These are phyloP conservation scores for Mariannaea elegans DNA, from an alignment of 2,329 filamentous ascomycete species.

Conservation along the genomic window DNA sequence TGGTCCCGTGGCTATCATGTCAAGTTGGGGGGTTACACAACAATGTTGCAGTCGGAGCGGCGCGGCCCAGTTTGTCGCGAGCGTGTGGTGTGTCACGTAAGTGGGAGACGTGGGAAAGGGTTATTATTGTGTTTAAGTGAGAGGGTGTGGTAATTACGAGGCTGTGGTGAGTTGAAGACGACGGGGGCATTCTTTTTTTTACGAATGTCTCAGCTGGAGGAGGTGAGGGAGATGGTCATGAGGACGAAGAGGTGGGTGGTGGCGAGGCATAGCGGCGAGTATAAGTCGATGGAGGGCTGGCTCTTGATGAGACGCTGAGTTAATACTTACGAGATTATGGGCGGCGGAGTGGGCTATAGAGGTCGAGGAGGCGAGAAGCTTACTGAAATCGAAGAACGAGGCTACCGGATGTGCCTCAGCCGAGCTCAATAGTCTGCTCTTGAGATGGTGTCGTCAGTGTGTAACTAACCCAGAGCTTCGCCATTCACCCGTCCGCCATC, in stretches of 20 bases:
- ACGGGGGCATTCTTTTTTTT: not conserved
- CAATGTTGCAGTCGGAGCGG: conserved; percentile 21
- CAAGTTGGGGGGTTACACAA: conserved; percentile 16
- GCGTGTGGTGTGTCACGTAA: not conserved
- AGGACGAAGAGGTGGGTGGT: not conserved
- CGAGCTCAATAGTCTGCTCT: not conserved
- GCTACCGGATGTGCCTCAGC: conserved; percentile 1
- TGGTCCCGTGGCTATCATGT: not conserved
- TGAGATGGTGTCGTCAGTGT: not conserved
- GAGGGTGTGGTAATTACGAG: not conserved
- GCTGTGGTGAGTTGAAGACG: not conserved
- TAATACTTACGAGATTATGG: not conserved
- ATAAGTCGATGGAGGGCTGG: not conserved
- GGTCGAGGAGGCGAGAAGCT: not conserved
- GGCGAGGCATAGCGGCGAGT: not conserved
- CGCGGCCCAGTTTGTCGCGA: conserved; percentile 1
- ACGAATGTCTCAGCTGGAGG: conserved; percentile 15
- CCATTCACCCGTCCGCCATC: not conserved
- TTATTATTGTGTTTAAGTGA: not conserved
- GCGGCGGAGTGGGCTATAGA: not conserved
- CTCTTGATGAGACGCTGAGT: not conserved
- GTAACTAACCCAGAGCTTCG: conserved; percentile 1
- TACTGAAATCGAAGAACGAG: not conserved
- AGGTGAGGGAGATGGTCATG: conserved; percentile 22
- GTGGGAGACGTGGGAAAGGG: not conserved